These are phyloP conservation scores for Nicotiana attenuata DNA, from an alignment of 257 asterid genomes.

Conservation along the genomic window DNA sequence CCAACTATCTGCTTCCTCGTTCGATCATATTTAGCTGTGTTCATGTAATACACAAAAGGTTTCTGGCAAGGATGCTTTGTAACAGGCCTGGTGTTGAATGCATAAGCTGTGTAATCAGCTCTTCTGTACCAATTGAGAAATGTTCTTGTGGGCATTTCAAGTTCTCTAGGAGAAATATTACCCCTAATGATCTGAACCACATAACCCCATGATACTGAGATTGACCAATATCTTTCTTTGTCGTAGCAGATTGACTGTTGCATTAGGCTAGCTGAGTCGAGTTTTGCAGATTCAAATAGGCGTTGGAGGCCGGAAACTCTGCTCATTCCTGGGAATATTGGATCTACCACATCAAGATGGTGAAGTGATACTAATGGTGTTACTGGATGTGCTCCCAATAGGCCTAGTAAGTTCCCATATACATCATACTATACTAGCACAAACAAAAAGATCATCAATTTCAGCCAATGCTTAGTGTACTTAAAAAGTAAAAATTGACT, in stretches of 20 bases:
- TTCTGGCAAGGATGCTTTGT: slow-evolving; percentile 60
- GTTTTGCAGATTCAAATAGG: slow-evolving; percentile 33
- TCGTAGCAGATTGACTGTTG: slow-evolving; percentile 70
- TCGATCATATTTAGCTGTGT: slow-evolving; percentile 26
- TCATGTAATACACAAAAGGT: slow-evolving; percentile 50
- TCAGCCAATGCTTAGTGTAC: background rate
- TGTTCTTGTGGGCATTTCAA: slow-evolving; percentile 68
- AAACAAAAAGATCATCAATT: background rate
- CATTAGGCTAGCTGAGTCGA: slow-evolving; percentile 56
- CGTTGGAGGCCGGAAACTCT: slow-evolving; percentile 32
- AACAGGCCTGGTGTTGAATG: slow-evolving; percentile 68
- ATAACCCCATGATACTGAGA: slow-evolving; percentile 63
- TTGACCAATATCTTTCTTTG: slow-evolving; percentile 42
- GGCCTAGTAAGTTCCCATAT: slow-evolving; percentile 61
- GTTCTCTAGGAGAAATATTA: slow-evolving; percentile 56
- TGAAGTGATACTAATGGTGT: slow-evolving; percentile 54
- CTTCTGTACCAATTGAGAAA: slow-evolving; percentile 66
- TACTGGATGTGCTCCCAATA: slow-evolving; percentile 58
- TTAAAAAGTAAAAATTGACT: no score
- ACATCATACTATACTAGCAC: slow-evolving; percentile 50
- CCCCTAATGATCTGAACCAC: slow-evolving; percentile 58
- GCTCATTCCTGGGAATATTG: slow-evolving; percentile 50
- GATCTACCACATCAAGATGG: slow-evolving; percentile 66
- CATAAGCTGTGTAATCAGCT: slow-evolving; percentile 61
- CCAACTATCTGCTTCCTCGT: slow-evolving; percentile 31